These are phyloP conservation scores for Clonostachys solani DNA, from an alignment of 2,329 filamentous ascomycete genomes.

Conservation along the genomic window DNA sequence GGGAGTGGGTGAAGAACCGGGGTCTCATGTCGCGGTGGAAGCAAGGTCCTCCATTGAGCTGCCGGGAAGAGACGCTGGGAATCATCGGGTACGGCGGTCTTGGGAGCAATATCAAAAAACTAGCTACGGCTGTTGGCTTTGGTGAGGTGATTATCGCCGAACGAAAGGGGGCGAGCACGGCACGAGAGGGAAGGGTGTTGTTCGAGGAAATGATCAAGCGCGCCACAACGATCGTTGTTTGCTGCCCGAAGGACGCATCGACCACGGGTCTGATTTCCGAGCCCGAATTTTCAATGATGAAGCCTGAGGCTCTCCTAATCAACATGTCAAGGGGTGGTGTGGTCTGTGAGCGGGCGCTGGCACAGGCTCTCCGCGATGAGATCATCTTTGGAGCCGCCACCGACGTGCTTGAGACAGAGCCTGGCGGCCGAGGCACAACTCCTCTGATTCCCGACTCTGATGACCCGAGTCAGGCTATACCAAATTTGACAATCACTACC, in stretches of 20 bases:
- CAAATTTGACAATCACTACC: too few relatives aligned
- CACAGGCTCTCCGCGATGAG: conserved; percentile 17
- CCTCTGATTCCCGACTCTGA: neutral
- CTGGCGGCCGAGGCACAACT: conserved; percentile 8
- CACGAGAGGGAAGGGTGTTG: conserved; percentile 3
- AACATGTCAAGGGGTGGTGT: conserved; percentile 25
- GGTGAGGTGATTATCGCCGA: neutral
- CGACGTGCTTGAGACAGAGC: conserved; percentile 22
- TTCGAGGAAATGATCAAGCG: conserved; percentile 12
- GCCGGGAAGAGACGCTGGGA: conserved; percentile 15
- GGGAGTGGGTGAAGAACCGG: conserved; percentile 2
- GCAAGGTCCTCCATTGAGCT: conserved; percentile 12
- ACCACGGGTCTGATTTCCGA: conserved; percentile 11
- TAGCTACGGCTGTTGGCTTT: neutral
- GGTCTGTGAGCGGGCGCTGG: conserved; percentile 25
- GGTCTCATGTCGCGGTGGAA: conserved; percentile 3
- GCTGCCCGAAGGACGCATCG: conserved; percentile 11
- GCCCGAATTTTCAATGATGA: conserved; percentile 8
- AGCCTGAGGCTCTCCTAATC: conserved; percentile 13
- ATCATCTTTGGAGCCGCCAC: conserved; percentile 25
- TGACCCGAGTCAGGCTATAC: too few relatives aligned
- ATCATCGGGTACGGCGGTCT: conserved; percentile 17
- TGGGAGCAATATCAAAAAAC: conserved; percentile 7
- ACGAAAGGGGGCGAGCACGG: conserved; percentile 5
- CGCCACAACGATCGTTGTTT: conserved; percentile 15